Base-by-base conservation (phyloP, 805 yeast species). In the Yamadazyma insecticola region DNA sequence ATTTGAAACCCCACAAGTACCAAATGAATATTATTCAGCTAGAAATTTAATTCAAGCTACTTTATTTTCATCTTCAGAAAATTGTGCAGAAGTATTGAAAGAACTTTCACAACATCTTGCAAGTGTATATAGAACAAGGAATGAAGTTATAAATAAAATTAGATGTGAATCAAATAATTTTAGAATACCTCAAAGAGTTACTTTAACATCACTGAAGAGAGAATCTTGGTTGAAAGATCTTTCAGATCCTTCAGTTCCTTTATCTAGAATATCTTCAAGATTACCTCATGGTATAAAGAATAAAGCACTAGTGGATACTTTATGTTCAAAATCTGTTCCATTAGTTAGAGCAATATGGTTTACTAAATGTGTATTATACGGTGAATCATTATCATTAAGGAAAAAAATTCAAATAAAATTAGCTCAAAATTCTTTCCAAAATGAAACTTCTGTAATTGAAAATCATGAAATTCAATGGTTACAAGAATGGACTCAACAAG, bases 231-330 rank as follows among this genome's bases (percentile, higher is more conserved):
- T 90, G 28, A 72, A 71, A 31, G 95, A 87, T 47, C 65, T 90
- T 30, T 85, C 92, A 3, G 70, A 82, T 31, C 72, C 81, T 0
- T 57, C 63, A 13, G 67, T 81, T 0, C 83, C 96, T 1, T 60
- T 90, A 29, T 66, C 72, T 25, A 74, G 73, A 37, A 70, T 89
- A 4, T 72, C 92, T 2, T 68, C 84, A 32, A 84, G 88, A 13
- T 73, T 90, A 6, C 97, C 98, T 0, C 96, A 90, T 52, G 97
- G 97, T 0, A 74, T 89, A 14, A 67, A 89, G 41, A 83, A 85
- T 50, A 75, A 76, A 42, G 68, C 72, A 1, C 62, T 90, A 13
- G 51, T 90, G 3, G 96, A 88, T 40, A 84, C 80, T 38, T 72
- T 94, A 41, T 71, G 81, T 37, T 48, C 60, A 15, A 78, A 80